Evolutionary conservation across 176 grass and related monocot species (phyloP).

Genomic region (Cenchrus fungigraminus): DNA sequence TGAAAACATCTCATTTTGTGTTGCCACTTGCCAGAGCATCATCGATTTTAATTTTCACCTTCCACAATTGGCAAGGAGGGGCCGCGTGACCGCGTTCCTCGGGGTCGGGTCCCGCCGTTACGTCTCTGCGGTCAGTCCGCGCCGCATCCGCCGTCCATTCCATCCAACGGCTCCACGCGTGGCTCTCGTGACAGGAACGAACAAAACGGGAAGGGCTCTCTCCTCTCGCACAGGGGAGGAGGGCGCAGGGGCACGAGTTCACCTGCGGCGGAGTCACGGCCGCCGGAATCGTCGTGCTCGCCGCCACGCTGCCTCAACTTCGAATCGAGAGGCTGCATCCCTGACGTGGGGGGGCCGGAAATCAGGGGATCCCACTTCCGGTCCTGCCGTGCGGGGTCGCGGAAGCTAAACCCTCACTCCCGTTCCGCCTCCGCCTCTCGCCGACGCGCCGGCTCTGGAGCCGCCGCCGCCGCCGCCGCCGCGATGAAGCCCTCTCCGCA

Average conservation of each 20-base stretch:
- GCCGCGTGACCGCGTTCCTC: too few relatives aligned
- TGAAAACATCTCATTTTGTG: too few relatives aligned
- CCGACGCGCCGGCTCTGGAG: constrained; percentile 37
- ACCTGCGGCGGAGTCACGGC: not conserved
- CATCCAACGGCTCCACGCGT: not conserved
- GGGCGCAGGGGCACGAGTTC: not conserved
- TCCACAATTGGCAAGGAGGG: too few relatives aligned
- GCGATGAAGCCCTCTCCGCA: constrained; percentile 73
- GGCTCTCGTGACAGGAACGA: not conserved
- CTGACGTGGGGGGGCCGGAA: not conserved
- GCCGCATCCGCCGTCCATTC: not conserved
- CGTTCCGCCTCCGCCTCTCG: not conserved
- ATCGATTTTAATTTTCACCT: too few relatives aligned
- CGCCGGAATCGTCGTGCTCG: not conserved
- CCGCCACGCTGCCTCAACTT: not conserved
- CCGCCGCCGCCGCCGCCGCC: constrained; percentile 20
- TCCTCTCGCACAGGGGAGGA: not conserved
- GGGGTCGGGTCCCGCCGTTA: not conserved
- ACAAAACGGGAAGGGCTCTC: not conserved
- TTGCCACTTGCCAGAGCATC: too few relatives aligned
- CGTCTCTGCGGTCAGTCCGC: not conserved
- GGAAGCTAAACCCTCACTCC: constrained; percentile 15
- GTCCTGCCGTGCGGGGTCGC: constrained; percentile 3
- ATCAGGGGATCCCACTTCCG: not conserved
- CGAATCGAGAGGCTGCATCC: not conserved